Percentiles rank a stretch among this genome's conserved stretches.
These are phyloP conservation scores for Plasmodium reichenowi DNA, from an alignment of 169 alveolate species.

Conservation along the genomic window DNA sequence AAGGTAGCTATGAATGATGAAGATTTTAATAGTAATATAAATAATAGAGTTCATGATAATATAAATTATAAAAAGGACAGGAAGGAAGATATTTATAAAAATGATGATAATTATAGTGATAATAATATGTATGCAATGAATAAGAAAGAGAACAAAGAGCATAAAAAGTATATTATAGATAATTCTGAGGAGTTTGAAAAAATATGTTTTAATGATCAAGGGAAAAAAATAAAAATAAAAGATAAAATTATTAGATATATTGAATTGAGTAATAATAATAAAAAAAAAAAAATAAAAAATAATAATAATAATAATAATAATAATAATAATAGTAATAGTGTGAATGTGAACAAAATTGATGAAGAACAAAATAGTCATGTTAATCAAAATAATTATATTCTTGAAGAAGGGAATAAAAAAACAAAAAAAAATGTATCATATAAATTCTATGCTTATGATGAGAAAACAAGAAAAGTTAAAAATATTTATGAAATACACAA, in stretches of 20 bases:
- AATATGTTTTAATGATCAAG: slow-evolving; percentile 12
- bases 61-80: neutral
- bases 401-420: too few relatives aligned
- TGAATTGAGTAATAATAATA: slow-evolving; percentile 9
- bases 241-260: slow-evolving; percentile 52
- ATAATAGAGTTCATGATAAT: neutral
- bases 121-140: slow-evolving; percentile 20
- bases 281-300: neutral
- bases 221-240: slow-evolving; percentile 30
- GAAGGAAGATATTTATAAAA: too few relatives aligned
- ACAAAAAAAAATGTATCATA: too few relatives aligned
- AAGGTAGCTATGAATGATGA: too few relatives aligned
- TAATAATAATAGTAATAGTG: neutral
- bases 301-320: neutral
- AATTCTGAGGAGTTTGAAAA: slow-evolving; percentile 46
- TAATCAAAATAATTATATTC: neutral
- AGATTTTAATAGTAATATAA: neutral
- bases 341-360: neutral
- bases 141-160: slow-evolving; percentile 2
- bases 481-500: too few relatives aligned
- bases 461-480: too few relatives aligned
- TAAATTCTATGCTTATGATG: too few relatives aligned
- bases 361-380: neutral
- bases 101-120: neutral
- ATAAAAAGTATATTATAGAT: slow-evolving; percentile 53